Evolutionary conservation across 805 yeast species (phyloP), one percentile per base, ranked within the genome.

Genomic region (Tetrapisispora taiwanensis): DNA sequence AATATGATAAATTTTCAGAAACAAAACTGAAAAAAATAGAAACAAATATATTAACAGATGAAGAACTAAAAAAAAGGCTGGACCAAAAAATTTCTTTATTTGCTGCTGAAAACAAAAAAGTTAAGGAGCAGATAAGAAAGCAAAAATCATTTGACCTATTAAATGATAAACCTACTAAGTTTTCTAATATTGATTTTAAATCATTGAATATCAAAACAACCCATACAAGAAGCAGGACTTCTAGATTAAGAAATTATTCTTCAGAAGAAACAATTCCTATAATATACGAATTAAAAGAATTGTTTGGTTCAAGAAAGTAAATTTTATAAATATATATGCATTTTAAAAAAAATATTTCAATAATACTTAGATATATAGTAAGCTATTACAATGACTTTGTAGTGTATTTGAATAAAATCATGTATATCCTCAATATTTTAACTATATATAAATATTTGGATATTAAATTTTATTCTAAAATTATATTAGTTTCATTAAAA

Each of bases 181-280:
- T 4, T 7, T 8, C 1, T 4, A 8, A 7, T 13, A 28, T n/a
- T 4, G 12, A 33, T 6, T 24, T 22, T 19, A 32, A 40, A 19
- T 14, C 19, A 12, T 18, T 32, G 12, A 13, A 17, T 6, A n/a
- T 17, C 3, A 30, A 36, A 14, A n/a, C 20, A 7, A 26, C 18
- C 15, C 19, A 31, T 22, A 15, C 22, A 30, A 43, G 42, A 48
- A 48, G 59, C 56, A 41, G 59, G 59, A 39, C 56, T 50, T 50
- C 43, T 24, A 30, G 17, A 3, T 34, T 35, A 19, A 35, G 33
- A 33, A 42, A 51, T 31, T 36, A 49, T 41, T 52, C 53, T 7
- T 52, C 59, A 3, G 66, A 61, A 49, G 66, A 60, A 30, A 50
- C 58, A 15, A 61, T 61, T 18, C 64, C 66, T 8, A 52, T 59